phyloP scores from a whole-genome alignment of 768 basidiomycete species.

The Naganishia kalamii region DNA sequence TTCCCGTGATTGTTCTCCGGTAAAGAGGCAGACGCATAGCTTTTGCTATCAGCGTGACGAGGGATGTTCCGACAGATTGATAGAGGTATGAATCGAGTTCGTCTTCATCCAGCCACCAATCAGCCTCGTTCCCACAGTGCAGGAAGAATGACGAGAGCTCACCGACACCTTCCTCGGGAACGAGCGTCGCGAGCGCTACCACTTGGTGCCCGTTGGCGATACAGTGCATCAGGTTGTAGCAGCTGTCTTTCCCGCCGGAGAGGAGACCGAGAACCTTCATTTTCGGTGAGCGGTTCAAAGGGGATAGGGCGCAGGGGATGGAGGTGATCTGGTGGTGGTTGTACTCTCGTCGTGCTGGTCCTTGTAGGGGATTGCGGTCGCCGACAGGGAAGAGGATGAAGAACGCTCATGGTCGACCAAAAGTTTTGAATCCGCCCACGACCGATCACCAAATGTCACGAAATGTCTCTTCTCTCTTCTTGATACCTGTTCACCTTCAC shows the following conservation, averaged over 20 bases:
- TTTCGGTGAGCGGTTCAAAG: not conserved
- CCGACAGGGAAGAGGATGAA: too few species aligned
- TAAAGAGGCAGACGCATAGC: constrained; percentile 83
- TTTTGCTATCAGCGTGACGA: constrained; percentile 74
- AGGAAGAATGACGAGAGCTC: constrained; percentile 31
- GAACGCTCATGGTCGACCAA: not conserved
- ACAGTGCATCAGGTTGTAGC: constrained; percentile 90
- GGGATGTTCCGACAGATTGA: constrained; percentile 97
- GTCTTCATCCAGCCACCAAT: constrained; percentile 56
- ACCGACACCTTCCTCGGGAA: constrained; percentile 83
- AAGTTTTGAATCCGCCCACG: not conserved
- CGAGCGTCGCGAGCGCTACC: constrained; percentile 77
- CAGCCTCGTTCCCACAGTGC: too few species aligned
- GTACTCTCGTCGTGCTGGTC: too few species aligned
- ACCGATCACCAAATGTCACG: not conserved
- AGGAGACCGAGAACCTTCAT: constrained; percentile 81
- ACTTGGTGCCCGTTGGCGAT: constrained; percentile 76
- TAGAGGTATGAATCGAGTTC: constrained; percentile 98
- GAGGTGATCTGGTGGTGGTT: too few species aligned
- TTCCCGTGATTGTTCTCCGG: constrained; percentile 70
- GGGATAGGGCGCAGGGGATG: too few species aligned
- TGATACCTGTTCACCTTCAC: too few species aligned
- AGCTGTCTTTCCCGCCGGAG: constrained; percentile 96
- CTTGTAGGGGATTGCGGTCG: too few species aligned
- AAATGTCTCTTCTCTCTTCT: too few species aligned